A percentile compares a stretch with the other conserved stretches of the same genome.
phyloP scores from a whole-genome alignment of 2,329 filamentous ascomycete genomes.

The Fusarium sp. region DNA sequence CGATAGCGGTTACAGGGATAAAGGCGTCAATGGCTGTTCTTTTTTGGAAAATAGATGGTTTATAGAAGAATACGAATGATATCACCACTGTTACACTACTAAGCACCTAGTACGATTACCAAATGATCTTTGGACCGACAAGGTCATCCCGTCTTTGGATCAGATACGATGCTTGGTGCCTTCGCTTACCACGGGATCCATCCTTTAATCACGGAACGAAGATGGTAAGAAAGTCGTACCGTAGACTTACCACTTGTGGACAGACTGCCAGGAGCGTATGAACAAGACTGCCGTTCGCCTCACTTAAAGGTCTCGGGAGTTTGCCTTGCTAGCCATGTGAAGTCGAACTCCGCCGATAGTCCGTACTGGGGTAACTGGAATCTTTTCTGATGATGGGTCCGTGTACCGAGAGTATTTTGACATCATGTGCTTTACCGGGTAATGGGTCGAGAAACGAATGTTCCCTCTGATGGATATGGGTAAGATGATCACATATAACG shows the following conservation, averaged over 20 bases:
- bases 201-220: neutral
- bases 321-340: neutral
- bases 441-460: constrained; percentile 7
- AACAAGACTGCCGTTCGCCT: neutral
- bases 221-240: neutral
- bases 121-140: neutral
- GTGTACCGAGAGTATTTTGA: neutral
- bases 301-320: neutral
- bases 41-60: neutral
- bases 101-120: neutral
- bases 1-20: neutral
- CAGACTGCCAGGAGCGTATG: neutral
- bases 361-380: neutral
- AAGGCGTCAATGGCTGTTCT: constrained; percentile 16
- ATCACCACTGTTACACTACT: neutral
- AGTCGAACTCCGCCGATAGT: constrained; percentile 7
- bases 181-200: neutral
- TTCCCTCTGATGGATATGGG: neutral
- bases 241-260: neutral
- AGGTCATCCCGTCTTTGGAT: neutral
- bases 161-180: neutral
- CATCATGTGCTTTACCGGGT: constrained; percentile 7
- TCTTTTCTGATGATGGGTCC: neutral
- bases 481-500: neutral
- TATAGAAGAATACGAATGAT: constrained; percentile 1